These are phyloP conservation scores for Candida endomychidarum DNA, from an alignment of 805 yeast species.

Conservation along the genomic window DNA sequence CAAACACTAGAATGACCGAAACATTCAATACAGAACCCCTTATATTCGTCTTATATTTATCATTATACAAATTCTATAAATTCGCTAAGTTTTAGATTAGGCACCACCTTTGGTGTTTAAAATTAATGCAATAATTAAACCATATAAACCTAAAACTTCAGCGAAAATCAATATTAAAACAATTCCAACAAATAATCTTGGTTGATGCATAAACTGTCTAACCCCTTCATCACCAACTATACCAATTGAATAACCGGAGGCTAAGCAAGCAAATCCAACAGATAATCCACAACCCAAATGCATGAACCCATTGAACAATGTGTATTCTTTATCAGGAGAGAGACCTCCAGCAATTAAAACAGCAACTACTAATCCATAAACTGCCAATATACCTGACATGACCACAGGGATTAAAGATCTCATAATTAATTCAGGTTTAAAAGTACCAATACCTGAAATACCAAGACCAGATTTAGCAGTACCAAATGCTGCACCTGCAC, in stretches of 20 bases:
- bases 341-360: constrained; percentile 92
- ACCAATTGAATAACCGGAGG: constrained; percentile 99
- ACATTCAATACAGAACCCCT: no score
- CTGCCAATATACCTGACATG: constrained; percentile 96
- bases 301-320: constrained; percentile 94
- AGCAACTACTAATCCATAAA: constrained; percentile 94
- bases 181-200: constrained; percentile 98
- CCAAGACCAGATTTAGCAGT: constrained; percentile 98
- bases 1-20: no score
- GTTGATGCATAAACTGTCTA: constrained; percentile 97
- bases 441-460: constrained; percentile 96
- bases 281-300: constrained; percentile 98
- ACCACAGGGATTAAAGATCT: constrained; percentile 94
- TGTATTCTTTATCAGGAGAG: constrained; percentile 74
- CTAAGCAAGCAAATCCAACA: constrained; percentile 95
- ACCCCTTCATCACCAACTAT: constrained; percentile 99
- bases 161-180: constrained; percentile 97
- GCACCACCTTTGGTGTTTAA: constrained; percentile 78
- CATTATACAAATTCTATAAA: background rate
- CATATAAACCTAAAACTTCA: constrained; percentile 97
- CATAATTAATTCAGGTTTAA: constrained; percentile 96
- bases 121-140: constrained; percentile 93
- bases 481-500: constrained; percentile 98
- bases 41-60: constrained; percentile 1
- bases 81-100: background rate